Evolutionary conservation across 1,139 yeast species (phyloP), one percentile per base, ranked within the genome.

Genomic region (Pneumocystis murina): DNA sequence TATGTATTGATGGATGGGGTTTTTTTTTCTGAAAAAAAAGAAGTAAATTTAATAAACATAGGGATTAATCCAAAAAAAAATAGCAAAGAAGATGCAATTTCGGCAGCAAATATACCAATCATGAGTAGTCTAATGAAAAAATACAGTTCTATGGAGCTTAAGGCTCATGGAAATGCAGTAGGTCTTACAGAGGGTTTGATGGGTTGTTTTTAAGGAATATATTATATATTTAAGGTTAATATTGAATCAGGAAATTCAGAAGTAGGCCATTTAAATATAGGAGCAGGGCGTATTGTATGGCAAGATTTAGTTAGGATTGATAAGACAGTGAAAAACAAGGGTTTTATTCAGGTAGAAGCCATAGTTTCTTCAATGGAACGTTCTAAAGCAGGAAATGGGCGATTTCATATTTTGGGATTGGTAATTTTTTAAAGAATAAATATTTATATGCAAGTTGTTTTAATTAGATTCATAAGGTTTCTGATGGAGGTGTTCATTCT

Each of bases 211-310:
- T 10, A 16, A 24, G 12, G n/a, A 24, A 24, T 48, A 48, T 24
- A 16, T 1, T 43, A 12, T 48, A 3, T 20, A 24, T 20, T 8
- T 4, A 33, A 33, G 35, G 8, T 48, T 24, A 14, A 48, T 48
- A 48, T 24, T 24, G 8, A 24, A 12, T 10, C 12, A 48, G 69
- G 69, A 35, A 67, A 67, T 64, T 67, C 69, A 24, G 69, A 67
- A 62, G 69, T 67, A 30, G 69, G 69, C 24, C 69, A 67, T 60
- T 63, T 67, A 41, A 67, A 67, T 65, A 67, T 67, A 59, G 69
- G 69, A 36, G 69, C 69, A 58, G 69, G 69, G 16, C 68, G 69
- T 28, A 66, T 67, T 28, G 68, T 67, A 60, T 67, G 69, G 69
- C 69, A 67, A 64, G 69, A 67, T 38, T 68, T 66, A 24, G 69